Percentiles rank a stretch among this genome's conserved stretches.
These are phyloP conservation scores for Rhizopogon roseolus DNA, from an alignment of 768 basidiomycete genomes.

Conservation along the genomic window DNA sequence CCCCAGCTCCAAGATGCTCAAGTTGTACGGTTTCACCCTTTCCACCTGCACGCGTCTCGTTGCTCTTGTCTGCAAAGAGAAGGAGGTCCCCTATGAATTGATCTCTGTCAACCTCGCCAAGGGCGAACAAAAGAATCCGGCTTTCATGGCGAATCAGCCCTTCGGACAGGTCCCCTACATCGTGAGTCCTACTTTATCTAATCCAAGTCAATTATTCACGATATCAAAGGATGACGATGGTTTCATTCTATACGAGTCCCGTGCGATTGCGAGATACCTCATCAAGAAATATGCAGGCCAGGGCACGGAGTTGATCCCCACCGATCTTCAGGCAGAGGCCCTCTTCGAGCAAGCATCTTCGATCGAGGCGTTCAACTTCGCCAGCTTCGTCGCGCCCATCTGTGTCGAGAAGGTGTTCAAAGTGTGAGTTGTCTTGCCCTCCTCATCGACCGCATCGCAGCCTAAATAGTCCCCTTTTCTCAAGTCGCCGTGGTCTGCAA, in stretches of 20 bases:
- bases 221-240: constrained; percentile 50
- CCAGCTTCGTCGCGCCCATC: constrained; percentile 32
- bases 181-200: constrained; percentile 11
- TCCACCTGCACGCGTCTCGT: constrained; percentile 53
- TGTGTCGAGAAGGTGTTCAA: constrained; percentile 50
- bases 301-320: constrained; percentile 48
- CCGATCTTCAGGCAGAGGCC: constrained; percentile 28
- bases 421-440: constrained; percentile 27
- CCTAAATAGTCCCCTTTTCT: not conserved
- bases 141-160: constrained; percentile 47
- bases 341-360: constrained; percentile 31
- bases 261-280: constrained; percentile 59
- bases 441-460: not conserved
- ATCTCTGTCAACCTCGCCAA: constrained; percentile 37
- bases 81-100: constrained; percentile 51
- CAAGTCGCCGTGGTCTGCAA: constrained; percentile 15
- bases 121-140: constrained; percentile 41
- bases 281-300: constrained; percentile 47
- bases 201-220: too few species aligned
- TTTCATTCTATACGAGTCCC: constrained; percentile 56
- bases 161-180: constrained; percentile 50
- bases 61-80: constrained; percentile 48
- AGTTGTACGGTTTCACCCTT: constrained; percentile 24
- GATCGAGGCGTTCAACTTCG: constrained; percentile 50
- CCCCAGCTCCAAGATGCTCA: constrained; percentile 23